Evolutionary conservation across 768 basidiomycete species (phyloP), one percentile per base, ranked within the genome.

Genomic region (Boletus coccyginus): DNA sequence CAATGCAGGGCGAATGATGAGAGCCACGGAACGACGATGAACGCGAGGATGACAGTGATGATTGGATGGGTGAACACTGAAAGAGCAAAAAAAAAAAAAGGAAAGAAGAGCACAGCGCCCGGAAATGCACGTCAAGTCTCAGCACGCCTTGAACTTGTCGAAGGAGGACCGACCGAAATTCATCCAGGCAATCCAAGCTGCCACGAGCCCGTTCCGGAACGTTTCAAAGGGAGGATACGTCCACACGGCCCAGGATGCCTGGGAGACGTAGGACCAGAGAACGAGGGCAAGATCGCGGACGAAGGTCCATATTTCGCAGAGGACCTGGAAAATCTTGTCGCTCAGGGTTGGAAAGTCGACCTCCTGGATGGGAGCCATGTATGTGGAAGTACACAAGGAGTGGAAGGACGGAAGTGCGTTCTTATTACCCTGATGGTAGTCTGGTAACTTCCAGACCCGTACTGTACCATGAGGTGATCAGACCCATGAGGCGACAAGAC

Each of bases 201-300:
- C 53, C 1, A 27, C 33, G 5, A 66, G 42, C 16, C 52, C 64
- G 49, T 58, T 53, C 13, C 66, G 58, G 21, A 66, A 66, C 29
- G 55, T 13, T 29, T 68, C 64, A 31, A 67, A 63, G 5, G 66
- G 66, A 0, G 67, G 66, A 19, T 47, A 69, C 0, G 61, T 58
- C 64, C 66, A 69, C 0, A 41, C 53, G 11, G n/a, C 39, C 57
- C 13, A 50, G 24, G 42, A 69, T 1, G 35, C 56, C 3, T 56
- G 29, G 42, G 36, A 39, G 31, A 66, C 2, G 39, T 24, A 43
- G 56, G 46, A 50, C 56, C 56, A 63, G 42, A 66, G 9, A 1
- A 24, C 12, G 41, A 52, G 11, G 52, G 33, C 56, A 33, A 33
- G 10, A 11, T 11, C 2, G 5, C 55, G 46, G 33, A 33, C 33